Evolutionary conservation across 495 filamentous ascomycete species (phyloP).

Genomic region (Aspergillus incahuasiensis): DNA sequence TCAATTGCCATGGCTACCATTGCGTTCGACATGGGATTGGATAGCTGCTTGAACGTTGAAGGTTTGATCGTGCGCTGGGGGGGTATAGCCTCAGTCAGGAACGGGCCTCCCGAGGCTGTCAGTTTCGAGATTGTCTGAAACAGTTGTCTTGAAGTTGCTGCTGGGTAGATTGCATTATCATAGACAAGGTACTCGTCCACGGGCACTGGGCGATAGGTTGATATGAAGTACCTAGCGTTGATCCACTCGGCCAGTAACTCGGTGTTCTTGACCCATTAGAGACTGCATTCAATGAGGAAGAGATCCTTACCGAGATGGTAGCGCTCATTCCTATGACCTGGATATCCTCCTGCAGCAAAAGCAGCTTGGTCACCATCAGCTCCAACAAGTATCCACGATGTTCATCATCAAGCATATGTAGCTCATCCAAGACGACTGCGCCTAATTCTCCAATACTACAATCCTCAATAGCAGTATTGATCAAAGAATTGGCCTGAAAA

Average conservation of each 20-base stretch:
- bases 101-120: constrained; percentile 29
- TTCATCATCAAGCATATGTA: constrained; percentile 80
- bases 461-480: constrained; percentile 72
- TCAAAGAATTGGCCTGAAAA: constrained; percentile 66
- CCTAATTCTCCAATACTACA: constrained; percentile 60
- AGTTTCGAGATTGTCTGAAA: constrained; percentile 57
- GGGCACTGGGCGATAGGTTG: constrained; percentile 68
- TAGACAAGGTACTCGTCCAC: constrained; percentile 75
- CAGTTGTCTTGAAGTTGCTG: constrained; percentile 56
- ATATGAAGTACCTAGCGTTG: constrained; percentile 65
- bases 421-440: constrained; percentile 70
- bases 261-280: constrained; percentile 52
- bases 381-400: constrained; percentile 78
- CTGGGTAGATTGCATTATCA: constrained; percentile 65
- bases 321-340: constrained; percentile 85
- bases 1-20: constrained; percentile 66
- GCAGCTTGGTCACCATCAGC: constrained; percentile 71
- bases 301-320: constrained; percentile 60
- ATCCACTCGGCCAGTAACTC: constrained; percentile 67
- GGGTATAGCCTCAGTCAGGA: constrained; percentile 30
- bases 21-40: constrained; percentile 61
- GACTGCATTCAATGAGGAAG: background rate
- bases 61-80: constrained; percentile 47
- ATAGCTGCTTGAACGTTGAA: constrained; percentile 57
- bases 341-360: constrained; percentile 62